phyloP scores from a whole-genome alignment of 2,329 filamentous ascomycete genomes.

The Calonectria henricotiae region DNA sequence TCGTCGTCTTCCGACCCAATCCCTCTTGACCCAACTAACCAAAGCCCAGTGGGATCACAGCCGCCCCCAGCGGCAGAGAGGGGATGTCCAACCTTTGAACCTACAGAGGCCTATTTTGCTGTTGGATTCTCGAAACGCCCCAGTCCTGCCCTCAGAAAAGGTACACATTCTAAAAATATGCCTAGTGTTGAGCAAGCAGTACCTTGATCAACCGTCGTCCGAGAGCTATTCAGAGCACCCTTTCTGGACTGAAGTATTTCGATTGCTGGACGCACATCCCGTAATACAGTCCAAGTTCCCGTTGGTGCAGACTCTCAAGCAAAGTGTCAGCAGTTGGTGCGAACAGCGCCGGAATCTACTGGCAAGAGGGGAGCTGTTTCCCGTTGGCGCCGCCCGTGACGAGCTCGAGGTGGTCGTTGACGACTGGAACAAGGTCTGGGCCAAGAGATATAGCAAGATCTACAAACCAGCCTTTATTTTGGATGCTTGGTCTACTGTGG shows the following conservation, averaged over 20 bases:
- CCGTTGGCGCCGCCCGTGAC: background rate
- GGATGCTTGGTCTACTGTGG: background rate
- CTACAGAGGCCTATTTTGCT: background rate
- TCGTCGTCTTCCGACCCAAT: background rate
- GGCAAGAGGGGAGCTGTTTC: conserved; percentile 14
- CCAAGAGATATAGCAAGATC: conserved; percentile 2
- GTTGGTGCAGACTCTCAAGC: background rate
- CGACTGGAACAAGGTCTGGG: conserved; percentile 44
- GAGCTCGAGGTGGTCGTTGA: conserved; percentile 40
- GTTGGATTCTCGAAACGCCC: background rate
- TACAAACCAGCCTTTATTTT: background rate
- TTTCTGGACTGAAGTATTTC: conserved; percentile 13
- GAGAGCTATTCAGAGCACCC: conserved; percentile 2
- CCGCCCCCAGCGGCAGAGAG: conserved; percentile 18
- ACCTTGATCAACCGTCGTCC: conserved; percentile 23
- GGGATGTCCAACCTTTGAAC: conserved; percentile 39
- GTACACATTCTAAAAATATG: background rate
- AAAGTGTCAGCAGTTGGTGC: conserved; percentile 35
- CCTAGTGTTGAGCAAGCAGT: background rate
- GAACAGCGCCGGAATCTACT: conserved; percentile 13
- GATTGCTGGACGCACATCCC: background rate
- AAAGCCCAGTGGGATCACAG: conserved; percentile 27
- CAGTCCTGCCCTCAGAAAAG: background rate
- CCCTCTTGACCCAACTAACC: conserved; percentile 4
- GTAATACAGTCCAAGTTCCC: background rate